Percentiles rank a stretch among this genome's conserved stretches.
phyloP scores from a whole-genome alignment of 345 rosid species.

The Crucihimalaya himalaica region DNA sequence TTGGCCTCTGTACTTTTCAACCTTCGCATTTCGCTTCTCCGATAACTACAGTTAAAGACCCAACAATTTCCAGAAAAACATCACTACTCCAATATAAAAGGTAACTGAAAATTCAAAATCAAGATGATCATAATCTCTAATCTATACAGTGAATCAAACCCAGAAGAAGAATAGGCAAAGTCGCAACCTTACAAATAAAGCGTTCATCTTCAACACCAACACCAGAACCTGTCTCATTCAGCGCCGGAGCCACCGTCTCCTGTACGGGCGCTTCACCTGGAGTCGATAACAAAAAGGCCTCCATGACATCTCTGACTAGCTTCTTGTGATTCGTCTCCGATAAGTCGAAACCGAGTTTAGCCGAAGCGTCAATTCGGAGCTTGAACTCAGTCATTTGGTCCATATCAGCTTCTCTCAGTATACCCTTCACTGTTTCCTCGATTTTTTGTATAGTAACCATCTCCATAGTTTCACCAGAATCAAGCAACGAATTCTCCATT shows the following conservation, averaged over 20 bases:
- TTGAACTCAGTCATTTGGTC: constrained; percentile 74
- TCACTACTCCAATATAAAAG: no score
- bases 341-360: constrained; percentile 63
- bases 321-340: constrained; percentile 44
- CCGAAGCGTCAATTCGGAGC: constrained; percentile 57
- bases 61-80: not conserved
- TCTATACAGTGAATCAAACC: constrained; percentile 1
- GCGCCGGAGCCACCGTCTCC: constrained; percentile 18
- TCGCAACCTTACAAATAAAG: constrained; percentile 60
- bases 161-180: not conserved
- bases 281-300: constrained; percentile 57
- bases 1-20: constrained; percentile 54
- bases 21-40: constrained; percentile 50
- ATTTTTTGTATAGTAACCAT: constrained; percentile 41
- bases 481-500: constrained; percentile 1
- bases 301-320: constrained; percentile 60
- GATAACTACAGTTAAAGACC: constrained; percentile 55
- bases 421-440: constrained; percentile 56
- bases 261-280: constrained; percentile 15
- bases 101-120: not conserved
- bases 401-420: constrained; percentile 60
- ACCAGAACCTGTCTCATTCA: constrained; percentile 16
- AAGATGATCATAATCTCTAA: not conserved
- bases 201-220: constrained; percentile 40
- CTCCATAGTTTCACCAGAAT: constrained; percentile 42